A percentile compares a stretch with the other conserved stretches of the same genome.
Evolutionary conservation across 345 rosid species (phyloP).

Genomic region (Aquilaria yunnanensis): DNA sequence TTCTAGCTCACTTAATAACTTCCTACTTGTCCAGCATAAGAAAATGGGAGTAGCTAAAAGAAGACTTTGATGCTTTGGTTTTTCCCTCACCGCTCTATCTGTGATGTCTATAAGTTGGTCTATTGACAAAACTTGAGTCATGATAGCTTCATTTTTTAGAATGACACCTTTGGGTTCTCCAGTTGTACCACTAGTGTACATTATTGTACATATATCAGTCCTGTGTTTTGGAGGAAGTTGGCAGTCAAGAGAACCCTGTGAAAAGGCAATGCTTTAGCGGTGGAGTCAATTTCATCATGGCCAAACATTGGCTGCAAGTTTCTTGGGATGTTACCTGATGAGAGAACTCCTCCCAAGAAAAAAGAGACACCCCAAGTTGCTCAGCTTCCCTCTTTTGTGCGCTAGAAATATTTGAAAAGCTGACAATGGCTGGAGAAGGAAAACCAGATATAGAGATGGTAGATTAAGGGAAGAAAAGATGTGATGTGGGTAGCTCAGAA

Average conservation of each 20-base stretch:
- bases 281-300: background rate
- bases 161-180: conserved; percentile 98
- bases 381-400: conserved; percentile 69
- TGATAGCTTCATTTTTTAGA: conserved; percentile 51
- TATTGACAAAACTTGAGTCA: conserved; percentile 72
- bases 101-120: conserved; percentile 55
- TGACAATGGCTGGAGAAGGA: conserved; percentile 60
- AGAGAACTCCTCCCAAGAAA: conserved; percentile 75
- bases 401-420: conserved; percentile 53
- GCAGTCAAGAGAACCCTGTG: conserved; percentile 54
- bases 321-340: conserved; percentile 35
- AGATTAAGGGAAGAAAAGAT: background rate
- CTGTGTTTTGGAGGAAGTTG: conserved; percentile 62
- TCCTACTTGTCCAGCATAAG: background rate
- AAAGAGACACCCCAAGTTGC: conserved; percentile 62
- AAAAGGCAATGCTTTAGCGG: background rate
- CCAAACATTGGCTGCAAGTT: too few species aligned
- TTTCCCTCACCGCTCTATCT: conserved; percentile 49
- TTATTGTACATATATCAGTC: conserved; percentile 75
- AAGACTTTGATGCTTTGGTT: background rate
- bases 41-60: background rate
- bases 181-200: conserved; percentile 98
- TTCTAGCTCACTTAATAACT: background rate
- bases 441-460: background rate
- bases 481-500: background rate